A percentile compares a stretch with the other conserved stretches of the same genome.
Conservation (phyloP, 768 basidiomycete species). For the Pholiota conissans region DNA sequence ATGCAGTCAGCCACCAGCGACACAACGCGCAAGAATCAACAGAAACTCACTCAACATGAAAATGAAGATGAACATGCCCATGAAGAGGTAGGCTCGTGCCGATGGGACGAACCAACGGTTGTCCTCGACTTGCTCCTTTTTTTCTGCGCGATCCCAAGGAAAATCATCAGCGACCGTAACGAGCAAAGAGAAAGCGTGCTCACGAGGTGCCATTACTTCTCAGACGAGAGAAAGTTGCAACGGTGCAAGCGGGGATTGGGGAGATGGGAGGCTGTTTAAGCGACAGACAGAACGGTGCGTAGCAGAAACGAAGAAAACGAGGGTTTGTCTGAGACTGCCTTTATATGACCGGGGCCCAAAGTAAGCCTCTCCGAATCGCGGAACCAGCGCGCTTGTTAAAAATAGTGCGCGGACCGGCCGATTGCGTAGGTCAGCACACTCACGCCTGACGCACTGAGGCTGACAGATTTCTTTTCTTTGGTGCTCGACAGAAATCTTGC, state of each 20-base stretch:
- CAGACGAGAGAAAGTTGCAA: not conserved
- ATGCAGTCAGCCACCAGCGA: not conserved
- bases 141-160: not conserved
- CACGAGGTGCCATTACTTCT: constrained; percentile 7
- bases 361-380: not conserved
- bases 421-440: not conserved
- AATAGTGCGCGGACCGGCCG: constrained; percentile 1
- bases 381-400: not conserved
- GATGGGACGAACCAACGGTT: constrained; percentile 17
- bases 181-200: not conserved
- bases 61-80: constrained; percentile 23
- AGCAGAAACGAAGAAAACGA: not conserved
- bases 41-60: constrained; percentile 26
- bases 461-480: not conserved
- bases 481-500: not conserved
- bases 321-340: not conserved
- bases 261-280: not conserved
- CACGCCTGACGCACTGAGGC: not conserved
- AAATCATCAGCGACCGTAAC: not conserved
- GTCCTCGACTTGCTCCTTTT: constrained; percentile 7
- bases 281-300: not conserved
- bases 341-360: constrained; percentile 1
- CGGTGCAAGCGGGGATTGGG: not conserved
- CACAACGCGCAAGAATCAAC: not conserved
- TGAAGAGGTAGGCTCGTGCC: constrained; percentile 18